phyloP scores from a whole-genome alignment of 371 early-diverging fungal species.

The Neoconidiobolus thromboides region DNA sequence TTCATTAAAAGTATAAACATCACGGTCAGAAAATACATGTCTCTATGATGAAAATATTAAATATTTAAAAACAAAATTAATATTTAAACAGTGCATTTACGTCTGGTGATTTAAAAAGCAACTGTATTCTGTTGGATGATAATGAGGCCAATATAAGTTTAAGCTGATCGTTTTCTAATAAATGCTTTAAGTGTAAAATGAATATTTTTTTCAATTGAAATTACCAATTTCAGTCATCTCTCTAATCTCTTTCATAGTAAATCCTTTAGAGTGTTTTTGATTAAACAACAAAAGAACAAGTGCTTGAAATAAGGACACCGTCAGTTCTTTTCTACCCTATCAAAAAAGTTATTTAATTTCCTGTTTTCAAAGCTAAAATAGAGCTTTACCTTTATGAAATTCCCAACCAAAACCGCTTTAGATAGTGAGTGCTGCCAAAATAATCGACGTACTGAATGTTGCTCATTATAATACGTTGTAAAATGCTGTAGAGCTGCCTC shows the following conservation, averaged over 20 bases:
- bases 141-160: constrained; percentile 62
- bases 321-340: constrained; percentile 32
- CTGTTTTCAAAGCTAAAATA: not conserved
- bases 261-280: constrained; percentile 13
- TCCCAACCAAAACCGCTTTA: constrained; percentile 28
- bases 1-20: no score
- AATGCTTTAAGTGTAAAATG: no score
- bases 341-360: not conserved
- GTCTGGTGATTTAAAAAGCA: no score
- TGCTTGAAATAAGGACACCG: constrained; percentile 52
- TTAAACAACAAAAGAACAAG: constrained; percentile 59
- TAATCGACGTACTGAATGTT: constrained; percentile 23
- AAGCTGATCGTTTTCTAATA: constrained; percentile 49
- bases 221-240: constrained; percentile 34
- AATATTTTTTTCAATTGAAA: not conserved
- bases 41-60: no score
- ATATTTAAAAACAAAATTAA: no score
- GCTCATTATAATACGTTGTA: constrained; percentile 43
- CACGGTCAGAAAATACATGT: no score
- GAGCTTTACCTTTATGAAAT: not conserved
- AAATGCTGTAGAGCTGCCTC: constrained; percentile 57
- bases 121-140: constrained; percentile 51
- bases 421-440: constrained; percentile 73
- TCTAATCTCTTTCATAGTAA: constrained; percentile 45
- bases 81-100: no score